Percentiles rank a stretch among this genome's conserved stretches.
phyloP scores from a whole-genome alignment of 75 land plant species.

The Sequoiadendron giganteum region DNA sequence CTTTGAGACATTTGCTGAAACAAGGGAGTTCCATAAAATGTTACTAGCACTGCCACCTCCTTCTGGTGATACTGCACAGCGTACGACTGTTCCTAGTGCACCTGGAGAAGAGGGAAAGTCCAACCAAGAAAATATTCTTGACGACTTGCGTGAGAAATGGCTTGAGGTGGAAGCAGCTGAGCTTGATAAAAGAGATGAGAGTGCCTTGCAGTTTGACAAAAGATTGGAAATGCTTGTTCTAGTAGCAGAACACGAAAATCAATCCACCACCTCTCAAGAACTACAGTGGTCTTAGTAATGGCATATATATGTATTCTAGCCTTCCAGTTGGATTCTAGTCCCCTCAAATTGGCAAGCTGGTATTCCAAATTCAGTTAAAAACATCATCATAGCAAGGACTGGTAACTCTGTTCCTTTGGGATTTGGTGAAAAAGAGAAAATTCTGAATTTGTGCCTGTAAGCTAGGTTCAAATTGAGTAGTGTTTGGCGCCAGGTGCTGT shows the following conservation, averaged over 20 bases:
- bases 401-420: background rate
- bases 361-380: background rate
- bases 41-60: constrained; percentile 81
- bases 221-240: constrained; percentile 73
- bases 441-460: background rate
- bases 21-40: constrained; percentile 76
- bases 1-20: constrained; percentile 87
- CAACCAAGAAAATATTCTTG: constrained; percentile 76
- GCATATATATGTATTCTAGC: background rate
- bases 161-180: constrained; percentile 92
- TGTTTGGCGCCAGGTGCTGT: background rate
- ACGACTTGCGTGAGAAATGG: constrained; percentile 96
- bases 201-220: constrained; percentile 80
- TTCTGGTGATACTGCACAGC: constrained; percentile 78
- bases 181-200: constrained; percentile 92
- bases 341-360: background rate
- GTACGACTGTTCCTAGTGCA: constrained; percentile 88
- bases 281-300: background rate
- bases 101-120: constrained; percentile 67
- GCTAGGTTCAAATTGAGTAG: background rate
- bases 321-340: background rate
- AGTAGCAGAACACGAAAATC: constrained; percentile 58
- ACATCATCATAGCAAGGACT: background rate
- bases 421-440: background rate
- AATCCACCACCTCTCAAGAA: background rate